A percentile compares a stretch with the other conserved stretches of the same genome.
Conservation (phyloP, 2,329 filamentous ascomycete genomes). For the Xylariaceae sp. region DNA sequence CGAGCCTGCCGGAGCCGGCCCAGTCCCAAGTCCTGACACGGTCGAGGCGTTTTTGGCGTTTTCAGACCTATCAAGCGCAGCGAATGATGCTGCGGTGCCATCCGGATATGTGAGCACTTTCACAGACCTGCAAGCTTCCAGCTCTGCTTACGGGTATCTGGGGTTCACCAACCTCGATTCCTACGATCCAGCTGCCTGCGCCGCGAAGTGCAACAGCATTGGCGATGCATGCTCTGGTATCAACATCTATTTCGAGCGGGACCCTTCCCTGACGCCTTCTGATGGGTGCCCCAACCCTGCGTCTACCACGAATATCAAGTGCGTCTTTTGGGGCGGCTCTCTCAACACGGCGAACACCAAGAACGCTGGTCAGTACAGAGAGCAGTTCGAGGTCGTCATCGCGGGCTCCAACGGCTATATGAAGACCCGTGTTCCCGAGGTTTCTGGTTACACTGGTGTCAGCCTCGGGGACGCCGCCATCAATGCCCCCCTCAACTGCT, state of each 20-base stretch:
- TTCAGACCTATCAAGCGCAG: conserved; percentile 16
- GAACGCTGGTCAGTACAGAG: conserved; percentile 19
- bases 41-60: conserved; percentile 27
- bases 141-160: conserved; percentile 30
- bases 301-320: conserved; percentile 27
- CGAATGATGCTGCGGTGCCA: conserved; percentile 25
- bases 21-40: conserved; percentile 30
- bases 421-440: conserved; percentile 15
- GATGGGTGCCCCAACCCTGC: conserved; percentile 17
- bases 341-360: conserved; percentile 21
- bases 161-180: conserved; percentile 21
- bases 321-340: conserved; percentile 28
- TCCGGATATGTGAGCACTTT: conserved; percentile 32
- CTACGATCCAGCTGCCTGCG: conserved; percentile 24
- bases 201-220: conserved; percentile 20
- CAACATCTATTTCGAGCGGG: conserved; percentile 30
- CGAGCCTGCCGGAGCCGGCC: conserved; percentile 27
- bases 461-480: conserved; percentile 26
- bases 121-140: conserved; percentile 27
- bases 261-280: conserved; percentile 23
- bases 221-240: conserved; percentile 21
- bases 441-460: conserved; percentile 22
- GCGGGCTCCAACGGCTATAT: conserved; percentile 40
- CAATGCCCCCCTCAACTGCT: conserved; percentile 25
- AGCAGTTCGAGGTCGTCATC: conserved; percentile 33